Conservation (phyloP, 495 filamentous ascomycete species). For the Corynascus novoguineensis region DNA sequence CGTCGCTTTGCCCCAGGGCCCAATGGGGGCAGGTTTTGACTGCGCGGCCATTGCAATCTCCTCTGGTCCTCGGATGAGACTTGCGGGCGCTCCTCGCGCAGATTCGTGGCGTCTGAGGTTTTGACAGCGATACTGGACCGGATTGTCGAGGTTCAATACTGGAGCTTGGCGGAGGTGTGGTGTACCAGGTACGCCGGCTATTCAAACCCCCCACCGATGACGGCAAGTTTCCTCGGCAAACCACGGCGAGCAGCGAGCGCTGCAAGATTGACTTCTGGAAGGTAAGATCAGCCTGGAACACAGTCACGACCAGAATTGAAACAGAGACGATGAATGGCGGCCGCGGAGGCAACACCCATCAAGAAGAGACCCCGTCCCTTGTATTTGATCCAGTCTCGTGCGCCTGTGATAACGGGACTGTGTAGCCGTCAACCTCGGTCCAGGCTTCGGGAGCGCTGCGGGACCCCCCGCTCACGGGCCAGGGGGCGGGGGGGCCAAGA, state of each 20-base stretch:
- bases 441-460: slow-evolving; percentile 10
- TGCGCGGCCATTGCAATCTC: slow-evolving; percentile 60
- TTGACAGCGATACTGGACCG: background rate
- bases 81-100: background rate
- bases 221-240: slow-evolving; percentile 15
- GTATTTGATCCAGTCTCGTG: slow-evolving; percentile 1
- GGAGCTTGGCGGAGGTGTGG: slow-evolving; percentile 2
- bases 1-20: slow-evolving; percentile 89
- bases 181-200: slow-evolving; percentile 6
- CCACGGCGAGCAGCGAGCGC: background rate
- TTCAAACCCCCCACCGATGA: slow-evolving; percentile 14
- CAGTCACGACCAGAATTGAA: slow-evolving; percentile 1
- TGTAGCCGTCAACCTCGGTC: slow-evolving; percentile 22
- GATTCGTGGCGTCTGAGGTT: background rate
- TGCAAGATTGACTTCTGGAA: background rate
- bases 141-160: background rate
- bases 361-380: background rate
- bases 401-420: slow-evolving; percentile 17
- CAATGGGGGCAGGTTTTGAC: slow-evolving; percentile 71
- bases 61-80: background rate
- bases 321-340: slow-evolving; percentile 14
- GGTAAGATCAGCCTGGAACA: background rate
- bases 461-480: slow-evolving; percentile 15
- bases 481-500: no score
- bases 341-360: no score